These are phyloP conservation scores for Neurospora sp. DNA, from an alignment of 495 filamentous ascomycete species.

Conservation along the genomic window DNA sequence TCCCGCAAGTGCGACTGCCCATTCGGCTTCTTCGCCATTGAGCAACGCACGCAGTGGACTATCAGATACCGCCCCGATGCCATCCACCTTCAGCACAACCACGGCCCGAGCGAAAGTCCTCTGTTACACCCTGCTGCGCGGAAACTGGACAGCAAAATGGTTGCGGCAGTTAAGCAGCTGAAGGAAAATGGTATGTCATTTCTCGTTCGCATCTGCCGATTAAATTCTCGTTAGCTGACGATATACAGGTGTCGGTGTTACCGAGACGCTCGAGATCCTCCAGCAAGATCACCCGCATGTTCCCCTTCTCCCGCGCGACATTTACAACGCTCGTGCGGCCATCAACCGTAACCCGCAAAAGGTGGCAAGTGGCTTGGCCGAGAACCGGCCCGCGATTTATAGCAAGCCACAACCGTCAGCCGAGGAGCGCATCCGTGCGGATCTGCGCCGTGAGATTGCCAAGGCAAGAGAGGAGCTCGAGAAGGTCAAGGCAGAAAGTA, in stretches of 20 bases:
- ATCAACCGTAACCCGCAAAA: conserved; percentile 49
- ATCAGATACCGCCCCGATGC: conserved; percentile 43
- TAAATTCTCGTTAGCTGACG: conserved; percentile 8
- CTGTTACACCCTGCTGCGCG: conserved; percentile 45
- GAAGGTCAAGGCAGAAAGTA: conserved; percentile 33
- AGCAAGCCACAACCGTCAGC: conserved; percentile 45
- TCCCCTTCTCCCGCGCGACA: conserved; percentile 43
- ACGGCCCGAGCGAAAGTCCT: conserved; percentile 46
- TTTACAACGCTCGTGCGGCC: conserved; percentile 48
- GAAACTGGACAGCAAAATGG: conserved; percentile 48
- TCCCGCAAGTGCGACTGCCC: conserved; percentile 48
- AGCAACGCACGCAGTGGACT: conserved; percentile 47
- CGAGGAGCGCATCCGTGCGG: conserved; percentile 45
- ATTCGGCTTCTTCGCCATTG: conserved; percentile 49
- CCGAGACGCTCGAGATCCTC: conserved; percentile 44
- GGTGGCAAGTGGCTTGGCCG: conserved; percentile 38
- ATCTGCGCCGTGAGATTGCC: conserved; percentile 41
- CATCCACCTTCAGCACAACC: conserved; percentile 41
- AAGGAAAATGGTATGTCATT: conserved; percentile 41
- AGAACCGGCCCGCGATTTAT: conserved; percentile 45
- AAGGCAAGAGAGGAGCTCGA: conserved; percentile 38
- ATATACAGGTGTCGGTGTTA: conserved; percentile 40
- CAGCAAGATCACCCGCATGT: conserved; percentile 46
- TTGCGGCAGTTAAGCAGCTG: conserved; percentile 44
- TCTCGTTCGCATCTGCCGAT: background rate